Evolutionary conservation across 257 asterid genomes (phyloP).

Genomic region (Vinca minor): DNA sequence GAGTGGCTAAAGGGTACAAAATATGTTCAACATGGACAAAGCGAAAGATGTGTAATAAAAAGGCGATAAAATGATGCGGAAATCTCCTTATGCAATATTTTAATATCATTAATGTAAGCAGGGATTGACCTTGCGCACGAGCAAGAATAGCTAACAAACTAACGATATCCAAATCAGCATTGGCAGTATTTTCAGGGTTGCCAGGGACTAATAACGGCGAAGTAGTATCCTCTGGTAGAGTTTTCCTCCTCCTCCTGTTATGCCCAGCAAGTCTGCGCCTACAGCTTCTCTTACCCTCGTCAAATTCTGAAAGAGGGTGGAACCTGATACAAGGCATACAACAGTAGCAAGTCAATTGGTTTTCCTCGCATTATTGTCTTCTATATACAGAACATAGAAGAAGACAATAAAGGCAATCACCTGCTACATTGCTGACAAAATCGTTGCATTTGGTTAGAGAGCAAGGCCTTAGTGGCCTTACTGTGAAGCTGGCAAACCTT

Average conservation of each 20-base stretch:
- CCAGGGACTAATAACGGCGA: slow-evolving; percentile 36
- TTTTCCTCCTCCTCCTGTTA: slow-evolving; percentile 91
- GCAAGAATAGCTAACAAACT: slow-evolving; percentile 55
- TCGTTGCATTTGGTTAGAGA: slow-evolving; percentile 53
- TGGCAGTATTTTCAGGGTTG: slow-evolving; percentile 29
- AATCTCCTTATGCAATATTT: neutral
- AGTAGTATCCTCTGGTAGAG: slow-evolving; percentile 62
- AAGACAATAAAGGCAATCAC: slow-evolving; percentile 13
- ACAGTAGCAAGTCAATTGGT: slow-evolving; percentile 4
- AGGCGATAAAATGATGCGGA: neutral
- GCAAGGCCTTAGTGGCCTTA: slow-evolving; percentile 58
- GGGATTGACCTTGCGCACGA: slow-evolving; percentile 46
- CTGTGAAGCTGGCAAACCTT: slow-evolving; percentile 90
- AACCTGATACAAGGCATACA: slow-evolving; percentile 47
- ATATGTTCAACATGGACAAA: neutral
- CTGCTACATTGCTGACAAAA: slow-evolving; percentile 58
- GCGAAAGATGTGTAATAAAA: neutral
- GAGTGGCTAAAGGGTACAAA: neutral
- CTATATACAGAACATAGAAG: neutral
- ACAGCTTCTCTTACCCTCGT: slow-evolving; percentile 95
- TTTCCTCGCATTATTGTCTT: neutral
- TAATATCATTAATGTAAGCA: slow-evolving; percentile 1
- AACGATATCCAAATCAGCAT: slow-evolving; percentile 42
- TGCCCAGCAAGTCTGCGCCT: slow-evolving; percentile 97
- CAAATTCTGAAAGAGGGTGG: slow-evolving; percentile 85